A percentile compares a stretch with the other conserved stretches of the same genome.
These are phyloP conservation scores for Cercospora berteroae DNA, from an alignment of 2,329 filamentous ascomycete species.

Conservation along the genomic window DNA sequence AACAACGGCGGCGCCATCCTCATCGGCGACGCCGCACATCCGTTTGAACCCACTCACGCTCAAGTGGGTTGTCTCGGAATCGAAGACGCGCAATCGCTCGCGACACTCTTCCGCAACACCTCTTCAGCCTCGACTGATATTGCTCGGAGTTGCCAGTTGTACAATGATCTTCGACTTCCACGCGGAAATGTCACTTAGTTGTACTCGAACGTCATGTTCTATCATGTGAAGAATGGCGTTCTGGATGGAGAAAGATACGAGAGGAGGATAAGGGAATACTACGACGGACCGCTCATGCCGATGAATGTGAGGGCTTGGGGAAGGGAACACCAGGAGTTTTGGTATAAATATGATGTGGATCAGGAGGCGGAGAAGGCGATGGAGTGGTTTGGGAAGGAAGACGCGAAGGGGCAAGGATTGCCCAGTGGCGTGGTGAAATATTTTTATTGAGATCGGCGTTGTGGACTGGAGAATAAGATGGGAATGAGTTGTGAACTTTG, in stretches of 20 bases:
- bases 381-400: background rate
- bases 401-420: conserved; percentile 1
- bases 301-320: conserved; percentile 1
- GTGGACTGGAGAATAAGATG: background rate
- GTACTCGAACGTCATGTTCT: conserved; percentile 16
- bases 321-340: conserved; percentile 6
- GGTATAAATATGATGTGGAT: conserved; percentile 16
- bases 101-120: conserved; percentile 3
- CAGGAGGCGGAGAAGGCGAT: conserved; percentile 10
- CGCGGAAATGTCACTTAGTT: conserved; percentile 12
- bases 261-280: background rate
- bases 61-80: conserved; percentile 11
- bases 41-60: conserved; percentile 11
- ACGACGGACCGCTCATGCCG: conserved; percentile 7
- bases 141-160: conserved; percentile 5
- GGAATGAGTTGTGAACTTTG: background rate
- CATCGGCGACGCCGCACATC: conserved; percentile 16
- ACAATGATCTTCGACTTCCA: conserved; percentile 15
- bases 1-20: conserved; percentile 11
- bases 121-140: background rate
- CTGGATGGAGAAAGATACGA: conserved; percentile 3
- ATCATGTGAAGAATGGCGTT: background rate
- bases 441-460: conserved; percentile 2
- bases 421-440: conserved; percentile 8
- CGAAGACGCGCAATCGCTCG: conserved; percentile 17